Base-by-base conservation (phyloP, 768 basidiomycete genomes). In the Podaxis rugospora region DNA sequence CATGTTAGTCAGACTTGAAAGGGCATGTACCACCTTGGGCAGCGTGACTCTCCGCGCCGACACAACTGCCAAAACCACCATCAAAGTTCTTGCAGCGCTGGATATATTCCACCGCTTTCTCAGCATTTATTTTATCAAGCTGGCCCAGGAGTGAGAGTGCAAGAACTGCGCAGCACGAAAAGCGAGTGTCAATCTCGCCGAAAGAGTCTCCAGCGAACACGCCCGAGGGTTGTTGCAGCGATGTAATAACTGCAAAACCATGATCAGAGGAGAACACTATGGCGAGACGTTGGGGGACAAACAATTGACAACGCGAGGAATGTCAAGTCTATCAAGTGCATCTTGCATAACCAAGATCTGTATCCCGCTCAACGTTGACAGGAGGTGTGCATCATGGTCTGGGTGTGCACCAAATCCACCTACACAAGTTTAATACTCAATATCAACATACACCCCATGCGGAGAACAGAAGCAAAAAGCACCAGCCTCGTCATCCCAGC, bases 371-470 rank as follows among this genome's bases (percentile, higher is more conserved):
- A 94, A 76, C 0, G 97, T 98, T 2, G 92, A 78, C 23, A 88
- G 83, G 1, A 98, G 73, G 68, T 98, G 93, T 0, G 89, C 92
- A 71, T 99, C 97, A 68, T 99, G 97, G 23, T 84, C 87, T 0
- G 96, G 95, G 69, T 95, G 92, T 23, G 95, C 89, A 0, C 93
- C 92, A 66, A 96, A 99, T 14, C 79, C 94, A 47, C 96, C 96
- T 97, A 66, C 23, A 62, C 32, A 44, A 56, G 55, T 11, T 3
- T 3, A 5, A 49, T 18, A 32, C 11, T 13, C 55, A 46, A n/a
- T 4, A 53, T 62, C 10, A 28, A 54, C 28, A 40, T 42, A 51
- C 14, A 25, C 16, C 13, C 51, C 56, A n/a, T 14, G 27, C 14
- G 59, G 58, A 11, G n/a, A 39, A 54, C 18, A 32, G 51, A 59